Evolutionary conservation across 129 eudicot genomes (phyloP), one percentile per base, ranked within the genome.

Genomic region (Silybum marianum): DNA sequence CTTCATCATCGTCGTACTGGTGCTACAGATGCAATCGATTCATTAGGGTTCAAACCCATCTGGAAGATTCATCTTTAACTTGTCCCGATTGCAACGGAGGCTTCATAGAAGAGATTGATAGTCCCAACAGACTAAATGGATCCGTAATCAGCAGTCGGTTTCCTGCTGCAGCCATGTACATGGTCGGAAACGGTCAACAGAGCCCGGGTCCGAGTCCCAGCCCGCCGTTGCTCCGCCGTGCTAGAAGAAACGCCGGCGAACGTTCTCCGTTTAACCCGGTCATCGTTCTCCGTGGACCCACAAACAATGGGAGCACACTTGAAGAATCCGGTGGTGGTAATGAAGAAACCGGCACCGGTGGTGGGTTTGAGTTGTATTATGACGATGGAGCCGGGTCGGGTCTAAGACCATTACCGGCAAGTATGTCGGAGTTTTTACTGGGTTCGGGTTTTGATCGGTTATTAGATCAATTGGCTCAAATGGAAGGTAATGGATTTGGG

Each of bases 351-450:
- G 51, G 80, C 1, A 73, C 63, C 74, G 74, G 85, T 0, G 75
- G 74, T 1, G 91, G 93, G 16, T 95, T 89, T 79, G 99, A 95
- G 73, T 10, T 95, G 85, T 95, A 88, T 79, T 95, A 95, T 38
- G 99, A 95, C 16, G 99, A 95, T 74, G 99, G 99, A 1, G 88
- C 97, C 3, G 99, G 98, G 65, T 88, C 97, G 81, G 99, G 97
- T 14, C 72, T 95, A 71, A 80, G 99, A 19, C 99, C 99, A 0
- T 87, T 95, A 12, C 99, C 99, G 7, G 88, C 97, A 0, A 92
- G 88, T 19, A 91, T 95, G 93, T 90, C 93, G 65, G 99, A 92
- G 90, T 95, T 95, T 84, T 58, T 95, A 12, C 68, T 92, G 9
- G 99, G 99, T 28, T 84, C 95, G 58, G 97, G 97, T 60, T 87